Evolutionary conservation across 768 basidiomycete genomes (phyloP).

Genomic region (Tephrocybe rancida): DNA sequence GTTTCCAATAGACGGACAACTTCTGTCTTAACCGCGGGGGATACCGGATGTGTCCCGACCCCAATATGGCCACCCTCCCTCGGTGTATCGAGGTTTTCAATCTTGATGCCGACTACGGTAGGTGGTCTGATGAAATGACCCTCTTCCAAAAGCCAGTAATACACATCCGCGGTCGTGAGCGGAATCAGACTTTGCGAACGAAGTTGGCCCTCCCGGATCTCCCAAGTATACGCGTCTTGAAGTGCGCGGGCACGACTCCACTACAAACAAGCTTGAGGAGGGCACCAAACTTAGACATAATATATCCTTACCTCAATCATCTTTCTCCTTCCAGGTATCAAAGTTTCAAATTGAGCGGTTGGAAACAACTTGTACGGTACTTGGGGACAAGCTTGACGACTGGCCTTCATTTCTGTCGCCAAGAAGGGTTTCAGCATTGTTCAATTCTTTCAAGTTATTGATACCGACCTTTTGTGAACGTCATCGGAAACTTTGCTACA

Average conservation of each 20-base stretch:
- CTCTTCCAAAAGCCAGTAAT: slow-evolving; percentile 45
- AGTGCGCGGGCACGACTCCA: slow-evolving; percentile 51
- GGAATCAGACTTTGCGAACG: slow-evolving; percentile 19
- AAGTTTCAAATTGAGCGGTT: slow-evolving; percentile 34
- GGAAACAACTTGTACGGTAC: slow-evolving; percentile 44
- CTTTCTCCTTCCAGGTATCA: slow-evolving; percentile 48
- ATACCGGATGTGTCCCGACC: slow-evolving; percentile 19
- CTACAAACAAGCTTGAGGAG: slow-evolving; percentile 25
- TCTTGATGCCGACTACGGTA: background rate
- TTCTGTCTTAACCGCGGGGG: slow-evolving; percentile 22
- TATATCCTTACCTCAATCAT: slow-evolving; percentile 46
- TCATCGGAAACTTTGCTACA: slow-evolving; percentile 43
- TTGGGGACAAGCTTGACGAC: slow-evolving; percentile 20
- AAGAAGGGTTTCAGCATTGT: background rate
- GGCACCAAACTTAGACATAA: background rate
- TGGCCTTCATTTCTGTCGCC: slow-evolving; percentile 27
- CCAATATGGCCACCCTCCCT: slow-evolving; percentile 8
- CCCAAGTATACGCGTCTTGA: slow-evolving; percentile 38
- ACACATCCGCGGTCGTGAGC: slow-evolving; percentile 47
- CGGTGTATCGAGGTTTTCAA: slow-evolving; percentile 3
- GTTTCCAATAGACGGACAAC: background rate
- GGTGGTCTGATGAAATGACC: slow-evolving; percentile 34
- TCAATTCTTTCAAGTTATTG: background rate
- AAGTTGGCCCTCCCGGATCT: slow-evolving; percentile 13
- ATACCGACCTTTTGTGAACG: slow-evolving; percentile 37